Conservation (phyloP, 2,329 filamentous ascomycete species). For the Chalaropsis thielavioides region DNA sequence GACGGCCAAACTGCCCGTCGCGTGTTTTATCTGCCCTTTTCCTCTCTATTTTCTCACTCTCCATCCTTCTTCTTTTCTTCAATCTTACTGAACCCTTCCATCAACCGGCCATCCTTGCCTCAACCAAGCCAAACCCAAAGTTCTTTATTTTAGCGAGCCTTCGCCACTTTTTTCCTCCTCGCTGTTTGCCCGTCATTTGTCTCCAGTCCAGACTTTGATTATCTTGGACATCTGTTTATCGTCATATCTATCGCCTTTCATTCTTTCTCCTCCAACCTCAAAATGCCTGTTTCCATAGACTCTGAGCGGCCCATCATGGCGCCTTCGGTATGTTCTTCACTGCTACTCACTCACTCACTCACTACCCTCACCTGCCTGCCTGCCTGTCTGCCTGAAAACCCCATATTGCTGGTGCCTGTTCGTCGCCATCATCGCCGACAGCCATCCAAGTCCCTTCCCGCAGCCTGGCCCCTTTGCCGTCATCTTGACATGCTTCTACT, state of each 20-base stretch:
- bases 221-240: not conserved
- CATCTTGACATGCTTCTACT: not conserved
- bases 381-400: too few species aligned
- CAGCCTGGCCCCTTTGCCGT: too few species aligned
- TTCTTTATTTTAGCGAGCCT: slow-evolving; percentile 2
- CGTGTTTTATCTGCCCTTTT: slow-evolving; percentile 10
- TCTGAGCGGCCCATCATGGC: slow-evolving; percentile 49
- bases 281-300: slow-evolving; percentile 45
- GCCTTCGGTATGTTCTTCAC: slow-evolving; percentile 38
- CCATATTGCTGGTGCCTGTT: too few species aligned
- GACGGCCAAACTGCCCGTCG: not conserved
- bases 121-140: not conserved
- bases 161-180: slow-evolving; percentile 5
- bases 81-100: slow-evolving; percentile 6
- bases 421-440: too few species aligned
- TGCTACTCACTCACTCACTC: too few species aligned
- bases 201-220: not conserved
- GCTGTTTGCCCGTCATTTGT: not conserved
- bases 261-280: slow-evolving; percentile 11
- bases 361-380: too few species aligned
- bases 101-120: slow-evolving; percentile 2
- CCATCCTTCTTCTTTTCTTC: slow-evolving; percentile 3
- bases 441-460: too few species aligned
- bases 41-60: slow-evolving; percentile 2
- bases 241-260: not conserved